phyloP scores from a whole-genome alignment of 2,329 filamentous ascomycete species.

The Beauveria sp. region DNA sequence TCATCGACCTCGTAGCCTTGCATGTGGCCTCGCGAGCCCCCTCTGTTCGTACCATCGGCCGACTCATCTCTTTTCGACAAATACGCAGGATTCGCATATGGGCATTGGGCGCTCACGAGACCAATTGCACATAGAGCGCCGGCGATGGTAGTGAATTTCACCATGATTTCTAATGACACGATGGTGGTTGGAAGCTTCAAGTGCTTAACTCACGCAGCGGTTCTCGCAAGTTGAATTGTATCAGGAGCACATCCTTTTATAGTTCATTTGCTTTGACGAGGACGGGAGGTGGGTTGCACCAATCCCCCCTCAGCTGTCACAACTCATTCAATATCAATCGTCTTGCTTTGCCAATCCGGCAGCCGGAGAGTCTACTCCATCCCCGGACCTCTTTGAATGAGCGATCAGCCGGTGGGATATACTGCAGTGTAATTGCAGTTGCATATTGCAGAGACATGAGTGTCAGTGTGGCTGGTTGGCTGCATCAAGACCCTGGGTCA shows the following conservation, averaged over 20 bases:
- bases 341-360: neutral
- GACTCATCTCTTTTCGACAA: constrained; percentile 19
- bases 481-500: neutral
- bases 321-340: too few species aligned
- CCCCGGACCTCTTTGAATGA: neutral
- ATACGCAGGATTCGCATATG: constrained; percentile 23
- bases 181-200: neutral
- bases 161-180: constrained; percentile 17
- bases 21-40: constrained; percentile 24
- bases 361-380: neutral
- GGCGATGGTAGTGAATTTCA: constrained; percentile 17
- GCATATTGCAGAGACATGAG: neutral
- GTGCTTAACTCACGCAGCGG: neutral
- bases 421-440: neutral
- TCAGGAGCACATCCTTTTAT: neutral
- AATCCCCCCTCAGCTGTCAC: neutral
- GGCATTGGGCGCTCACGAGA: constrained; percentile 24
- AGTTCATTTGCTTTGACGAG: neutral
- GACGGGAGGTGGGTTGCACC: neutral
- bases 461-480: neutral
- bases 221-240: neutral
- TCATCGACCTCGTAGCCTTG: constrained; percentile 41
- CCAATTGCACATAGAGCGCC: constrained; percentile 20
- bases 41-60: constrained; percentile 7
- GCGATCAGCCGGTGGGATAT: neutral